These are phyloP conservation scores for Spencermartinsiella europaea DNA, from an alignment of 805 yeast genomes.

Conservation along the genomic window DNA sequence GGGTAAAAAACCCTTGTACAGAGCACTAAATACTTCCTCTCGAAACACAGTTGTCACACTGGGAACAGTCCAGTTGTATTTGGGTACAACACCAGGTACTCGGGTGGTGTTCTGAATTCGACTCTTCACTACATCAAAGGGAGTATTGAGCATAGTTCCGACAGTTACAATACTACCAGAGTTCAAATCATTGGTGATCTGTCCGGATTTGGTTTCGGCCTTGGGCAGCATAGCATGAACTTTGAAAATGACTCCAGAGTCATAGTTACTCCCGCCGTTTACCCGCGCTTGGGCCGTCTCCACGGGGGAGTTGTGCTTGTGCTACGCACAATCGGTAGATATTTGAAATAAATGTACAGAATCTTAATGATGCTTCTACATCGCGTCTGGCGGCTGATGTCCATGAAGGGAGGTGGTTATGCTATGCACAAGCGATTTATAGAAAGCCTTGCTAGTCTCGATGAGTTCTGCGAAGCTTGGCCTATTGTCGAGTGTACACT, in stretches of 20 bases:
- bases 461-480: no score
- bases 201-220: conserved; percentile 63
- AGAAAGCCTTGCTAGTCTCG: no score
- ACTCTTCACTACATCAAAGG: conserved; percentile 93
- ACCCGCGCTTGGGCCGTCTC: conserved; percentile 46
- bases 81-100: conserved; percentile 69
- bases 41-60: conserved; percentile 64
- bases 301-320: no score
- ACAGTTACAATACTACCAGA: conserved; percentile 94
- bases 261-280: conserved; percentile 45
- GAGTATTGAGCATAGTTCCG: conserved; percentile 91
- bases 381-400: no score
- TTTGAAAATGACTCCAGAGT: conserved; percentile 92
- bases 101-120: conserved; percentile 77
- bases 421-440: no score
- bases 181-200: conserved; percentile 79
- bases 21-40: conserved; percentile 90
- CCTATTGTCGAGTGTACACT: no score
- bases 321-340: no score
- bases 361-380: no score
- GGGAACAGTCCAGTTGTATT: conserved; percentile 90
- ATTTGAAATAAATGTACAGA: no score
- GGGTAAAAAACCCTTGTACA: conserved; percentile 95
- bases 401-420: no score
- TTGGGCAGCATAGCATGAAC: conserved; percentile 73